Evolutionary conservation across 163 green algal genomes (phyloP), one percentile per base, ranked within the genome.

Genomic region (Trebouxiophyceae sp.): DNA sequence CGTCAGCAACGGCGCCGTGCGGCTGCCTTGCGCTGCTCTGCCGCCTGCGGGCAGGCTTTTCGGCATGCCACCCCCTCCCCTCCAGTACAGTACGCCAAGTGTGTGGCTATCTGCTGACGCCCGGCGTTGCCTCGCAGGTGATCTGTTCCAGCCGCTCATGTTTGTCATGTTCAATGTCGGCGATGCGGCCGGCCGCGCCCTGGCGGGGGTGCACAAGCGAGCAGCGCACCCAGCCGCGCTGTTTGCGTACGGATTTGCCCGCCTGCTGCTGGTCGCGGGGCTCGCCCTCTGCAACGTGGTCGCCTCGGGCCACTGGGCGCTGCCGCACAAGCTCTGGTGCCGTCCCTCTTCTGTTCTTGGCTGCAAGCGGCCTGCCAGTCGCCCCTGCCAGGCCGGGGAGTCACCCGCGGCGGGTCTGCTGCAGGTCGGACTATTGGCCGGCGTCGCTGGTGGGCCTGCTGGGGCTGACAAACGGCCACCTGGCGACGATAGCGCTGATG

Each of bases 201-300:
- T 71, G 27, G 62, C 65, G 58, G 77, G 71, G 26, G 70, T 65
- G 45, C 59, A 63, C 24, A 65, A 63, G 33, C 45, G 69, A 7
- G 77, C 82, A 28, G 61, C 69, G 26, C 65, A 76, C 3, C 23
- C 47, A 24, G 45, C 73, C n/a, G 68, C 71, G 32, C 71, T 88
- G 27, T 54, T 85, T 0, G 30, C 45, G 3, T 86, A 83, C 60
- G 63, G 72, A 4, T 23, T 79, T 0, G 26, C 26, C 26, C 26
- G 54, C 27, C 65, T 71, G 29, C 57, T 29, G 12, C 47, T 86
- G 1, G 64, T 62, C 12, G 60, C 30, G 6, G 73, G 54, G 0
- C 56, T 86, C 16, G 61, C 86, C 50, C 68, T 81, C 30, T 88
- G 81, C 70, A 72, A 86, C 58, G 67, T 88, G n/a, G 72, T 88